Base-by-base conservation (phyloP, 2,329 filamentous ascomycete species). In the Ophioceras dolichostomum region DNA sequence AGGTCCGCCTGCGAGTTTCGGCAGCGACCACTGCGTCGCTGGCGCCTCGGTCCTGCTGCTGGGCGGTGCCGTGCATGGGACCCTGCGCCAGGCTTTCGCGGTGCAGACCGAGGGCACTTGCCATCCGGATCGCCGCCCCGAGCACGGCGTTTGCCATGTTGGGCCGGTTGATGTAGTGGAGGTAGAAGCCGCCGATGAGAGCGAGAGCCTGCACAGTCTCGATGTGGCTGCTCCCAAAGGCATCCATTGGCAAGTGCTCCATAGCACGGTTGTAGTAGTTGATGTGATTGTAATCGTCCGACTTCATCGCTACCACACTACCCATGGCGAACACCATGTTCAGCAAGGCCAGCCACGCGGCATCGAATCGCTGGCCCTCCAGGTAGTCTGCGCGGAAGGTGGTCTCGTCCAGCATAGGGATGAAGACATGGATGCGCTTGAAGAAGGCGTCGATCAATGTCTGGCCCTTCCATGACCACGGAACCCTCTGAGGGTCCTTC, bases 301-400 rank as follows among this genome's bases (percentile, higher is more conserved):
- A 68, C 47, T 70, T 79, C 44, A 72, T 74, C 26, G 76, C 76
- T 2, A 73, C 78, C 35, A 87, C 76, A 47, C 76, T 82, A 12
- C 82, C 82, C 60, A 86, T 73, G 4, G 80, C 79, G 45, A 85
- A 79, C 4, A 87, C 79, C 61, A 83, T 83, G 52, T 87, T 86
- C 16, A 85, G 60, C 6, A 87, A 58, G 8, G 77, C 76, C 14
- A 84, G 64, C 82, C 82, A 87, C 16, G 79, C 69, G 1, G 72
- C 65, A 51, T 86, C 80, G 41, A 66, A 74, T 14, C 79, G 65
- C 44, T 74, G 70, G 10, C 72, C 73, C 40, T 71, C 67, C 13
- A 76, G 60, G 46, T 79, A 81, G 37, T 74, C 73, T 9, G 75
- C 73, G 43, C 77, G 73, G 54, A 86, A 84, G 9, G 71, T 67